These are phyloP conservation scores for Huntiella abstrusa DNA, from an alignment of 2,329 filamentous ascomycete species.

Conservation along the genomic window DNA sequence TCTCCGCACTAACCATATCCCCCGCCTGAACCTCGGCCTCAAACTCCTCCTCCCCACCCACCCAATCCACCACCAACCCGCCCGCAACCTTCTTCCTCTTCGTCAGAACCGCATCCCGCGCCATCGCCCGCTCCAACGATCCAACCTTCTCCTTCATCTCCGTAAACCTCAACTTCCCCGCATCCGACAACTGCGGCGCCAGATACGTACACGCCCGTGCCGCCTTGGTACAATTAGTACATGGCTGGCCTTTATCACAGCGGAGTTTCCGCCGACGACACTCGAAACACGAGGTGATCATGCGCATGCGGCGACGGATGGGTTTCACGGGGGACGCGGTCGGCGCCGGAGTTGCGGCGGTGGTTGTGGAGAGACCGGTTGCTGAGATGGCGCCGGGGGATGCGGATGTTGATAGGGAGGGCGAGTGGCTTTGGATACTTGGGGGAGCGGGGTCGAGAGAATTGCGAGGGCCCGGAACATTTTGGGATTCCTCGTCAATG, in stretches of 20 bases:
- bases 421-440: not conserved
- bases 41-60: constrained; percentile 40
- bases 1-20: constrained; percentile 33
- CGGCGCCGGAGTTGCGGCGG: no score
- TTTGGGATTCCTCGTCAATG: no score
- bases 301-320: constrained; percentile 41
- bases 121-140: constrained; percentile 48
- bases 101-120: constrained; percentile 41
- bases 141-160: constrained; percentile 68
- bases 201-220: constrained; percentile 18
- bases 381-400: not conserved
- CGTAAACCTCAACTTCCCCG: constrained; percentile 48
- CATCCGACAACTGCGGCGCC: constrained; percentile 47
- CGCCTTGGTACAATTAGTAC: constrained; percentile 36
- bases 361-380: no score
- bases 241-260: constrained; percentile 57
- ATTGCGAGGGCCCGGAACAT: no score
- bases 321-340: constrained; percentile 13
- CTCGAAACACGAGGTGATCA: constrained; percentile 51
- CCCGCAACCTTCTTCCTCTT: constrained; percentile 15
- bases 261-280: constrained; percentile 60
- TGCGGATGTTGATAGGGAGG: not conserved
- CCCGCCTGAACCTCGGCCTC: constrained; percentile 41
- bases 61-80: constrained; percentile 26
- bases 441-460: no score